Conservation (phyloP, 208 protist species). For the Leishmania arabica region DNA sequence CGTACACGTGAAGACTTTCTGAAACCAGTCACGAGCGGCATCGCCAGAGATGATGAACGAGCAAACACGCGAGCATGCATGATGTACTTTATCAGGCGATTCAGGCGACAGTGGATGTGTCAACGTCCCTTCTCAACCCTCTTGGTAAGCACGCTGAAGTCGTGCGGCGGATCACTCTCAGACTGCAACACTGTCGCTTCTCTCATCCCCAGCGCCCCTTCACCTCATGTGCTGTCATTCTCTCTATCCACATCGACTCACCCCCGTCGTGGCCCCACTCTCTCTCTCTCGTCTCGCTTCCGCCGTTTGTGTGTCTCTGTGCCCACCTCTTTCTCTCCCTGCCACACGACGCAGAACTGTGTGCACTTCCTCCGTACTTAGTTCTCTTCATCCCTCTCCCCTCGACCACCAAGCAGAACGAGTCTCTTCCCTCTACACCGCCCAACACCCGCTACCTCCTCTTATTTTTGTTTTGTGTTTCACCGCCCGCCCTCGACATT, state of each 20-base stretch:
- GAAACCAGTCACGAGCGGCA: not conserved
- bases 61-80: not conserved
- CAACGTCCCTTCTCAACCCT: not conserved
- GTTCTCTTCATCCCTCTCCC: not conserved
- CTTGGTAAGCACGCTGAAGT: not conserved
- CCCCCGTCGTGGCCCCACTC: not conserved
- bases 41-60: not conserved
- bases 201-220: not conserved
- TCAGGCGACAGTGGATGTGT: too few species aligned
- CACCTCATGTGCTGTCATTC: not conserved
- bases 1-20: not conserved
- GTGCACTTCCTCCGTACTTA: not conserved
- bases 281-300: too few species aligned
- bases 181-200: not conserved
- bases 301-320: not conserved
- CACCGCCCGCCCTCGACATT: not conserved
- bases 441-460: not conserved
- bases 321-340: too few species aligned
- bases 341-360: not conserved
- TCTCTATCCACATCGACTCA: constrained; percentile 1
- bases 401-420: constrained; percentile 1
- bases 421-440: not conserved
- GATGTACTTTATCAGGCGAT: not conserved
- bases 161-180: not conserved
- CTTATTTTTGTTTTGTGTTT: not conserved